Base-by-base conservation (phyloP, 768 basidiomycete genomes). In the Termitomyces heimii region DNA sequence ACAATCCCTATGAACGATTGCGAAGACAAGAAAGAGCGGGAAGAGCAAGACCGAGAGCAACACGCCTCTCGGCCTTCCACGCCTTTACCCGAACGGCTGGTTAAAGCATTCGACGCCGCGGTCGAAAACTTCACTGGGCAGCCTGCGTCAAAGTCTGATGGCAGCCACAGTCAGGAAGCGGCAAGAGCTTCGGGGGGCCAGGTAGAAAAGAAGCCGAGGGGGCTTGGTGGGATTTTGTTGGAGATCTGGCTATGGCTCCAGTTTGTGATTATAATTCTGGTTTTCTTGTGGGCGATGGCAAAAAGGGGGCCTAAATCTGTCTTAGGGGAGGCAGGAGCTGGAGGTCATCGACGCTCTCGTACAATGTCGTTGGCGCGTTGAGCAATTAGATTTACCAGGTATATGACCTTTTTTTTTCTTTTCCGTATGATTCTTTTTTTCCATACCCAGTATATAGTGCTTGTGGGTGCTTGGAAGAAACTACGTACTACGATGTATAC, bases 171-270 rank as follows among this genome's bases (percentile, higher is more conserved):
- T 29, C 62, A 61, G 43, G 55, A 55, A 35, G 48, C 54, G 53
- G 43, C 32, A 28, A 44, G 43, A 22, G 29, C 48, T 4, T 34
- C 61, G 12, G 54, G 53, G 16, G 57, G 63, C 31, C 55, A 58
- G 22, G 60, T 56, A 13, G 59, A 64, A 24, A 61, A 60, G 56
- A 67, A 60, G 58, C 63, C 64, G 35, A 63, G 35, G 37, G 61
- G 65, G 50, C 56, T 73, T n/a, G 72, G 67, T 7, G 67, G 67
- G 40, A 70, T 87, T 49, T 67, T 92, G 61, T 63, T 93, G 49
- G 88, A 91, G 71, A 67, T 89, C 22, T 93, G 92, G 92, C 69
- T 93, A 60, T 91, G 90, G 89, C 68, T 92, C 58, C 92, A 94
- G 69, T 92, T 93, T 65, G 74, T 69, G 8, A 76, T 92, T 59